Percentiles rank a stretch among this genome's conserved stretches.
These are phyloP conservation scores for Aspergillus sp. DNA, from an alignment of 2,329 filamentous ascomycete species.

Conservation along the genomic window DNA sequence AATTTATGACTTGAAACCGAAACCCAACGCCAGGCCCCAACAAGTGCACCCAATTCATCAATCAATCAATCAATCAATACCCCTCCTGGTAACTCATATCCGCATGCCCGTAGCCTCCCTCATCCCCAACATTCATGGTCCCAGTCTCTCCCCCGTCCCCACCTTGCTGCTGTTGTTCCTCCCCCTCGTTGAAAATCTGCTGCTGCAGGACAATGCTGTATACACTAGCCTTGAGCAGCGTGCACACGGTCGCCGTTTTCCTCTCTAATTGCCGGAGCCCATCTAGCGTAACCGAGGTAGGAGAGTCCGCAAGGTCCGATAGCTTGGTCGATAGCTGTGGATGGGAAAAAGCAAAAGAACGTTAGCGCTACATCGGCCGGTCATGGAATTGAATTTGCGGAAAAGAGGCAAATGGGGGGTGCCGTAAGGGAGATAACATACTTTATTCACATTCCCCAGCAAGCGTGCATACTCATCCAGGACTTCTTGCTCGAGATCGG, in stretches of 20 bases:
- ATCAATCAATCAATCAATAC: background rate
- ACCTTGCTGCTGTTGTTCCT: constrained; percentile 31
- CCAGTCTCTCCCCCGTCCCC: constrained; percentile 18
- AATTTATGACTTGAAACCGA: background rate
- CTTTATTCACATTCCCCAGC: constrained; percentile 87
- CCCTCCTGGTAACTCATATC: constrained; percentile 26
- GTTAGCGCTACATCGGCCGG: background rate
- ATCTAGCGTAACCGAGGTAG: constrained; percentile 75
- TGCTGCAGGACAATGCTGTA: constrained; percentile 99
- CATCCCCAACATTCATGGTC: constrained; percentile 21
- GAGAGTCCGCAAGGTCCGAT: constrained; percentile 61
- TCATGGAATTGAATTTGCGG: no score
- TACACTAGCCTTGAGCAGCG: constrained; percentile 93
- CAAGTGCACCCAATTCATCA: constrained; percentile 7
- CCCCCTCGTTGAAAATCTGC: constrained; percentile 73
- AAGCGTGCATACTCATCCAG: constrained; percentile 89
- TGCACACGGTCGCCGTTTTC: constrained; percentile 94
- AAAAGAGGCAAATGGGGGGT: no score
- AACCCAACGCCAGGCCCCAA: constrained; percentile 13
- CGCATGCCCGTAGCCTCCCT: constrained; percentile 15
- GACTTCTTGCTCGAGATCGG: constrained; percentile 87
- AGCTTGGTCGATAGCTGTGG: constrained; percentile 35
- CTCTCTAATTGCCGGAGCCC: constrained; percentile 83
- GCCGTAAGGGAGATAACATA: constrained; percentile 34
- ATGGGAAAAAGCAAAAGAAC: background rate